These are phyloP conservation scores for Tolypocladium nubicola DNA, from an alignment of 2,329 filamentous ascomycete genomes.

Conservation along the genomic window DNA sequence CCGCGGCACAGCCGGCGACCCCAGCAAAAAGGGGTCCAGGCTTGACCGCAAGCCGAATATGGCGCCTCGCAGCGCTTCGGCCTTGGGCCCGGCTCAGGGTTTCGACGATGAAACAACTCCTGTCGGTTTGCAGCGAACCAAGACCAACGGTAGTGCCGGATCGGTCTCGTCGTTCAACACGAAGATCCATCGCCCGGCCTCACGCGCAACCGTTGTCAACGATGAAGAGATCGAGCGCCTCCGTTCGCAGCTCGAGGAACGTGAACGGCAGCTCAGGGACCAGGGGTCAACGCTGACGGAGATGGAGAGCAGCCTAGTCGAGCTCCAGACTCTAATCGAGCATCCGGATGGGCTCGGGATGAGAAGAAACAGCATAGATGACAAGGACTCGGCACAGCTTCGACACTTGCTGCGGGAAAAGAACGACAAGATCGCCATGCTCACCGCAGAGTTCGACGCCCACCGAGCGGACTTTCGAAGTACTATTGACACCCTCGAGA, in stretches of 20 bases:
- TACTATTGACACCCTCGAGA: slow-evolving; percentile 91
- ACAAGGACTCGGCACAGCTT: slow-evolving; percentile 66
- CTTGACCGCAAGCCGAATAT: slow-evolving; percentile 40
- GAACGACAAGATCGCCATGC: slow-evolving; percentile 89
- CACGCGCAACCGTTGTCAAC: slow-evolving; percentile 40
- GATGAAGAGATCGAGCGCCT: slow-evolving; percentile 68
- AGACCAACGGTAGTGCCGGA: slow-evolving; percentile 42
- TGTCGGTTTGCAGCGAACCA: slow-evolving; percentile 37
- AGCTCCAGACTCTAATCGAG: slow-evolving; percentile 61
- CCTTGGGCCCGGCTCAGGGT: slow-evolving; percentile 39
- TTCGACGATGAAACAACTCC: slow-evolving; percentile 50
- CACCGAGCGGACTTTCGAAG: slow-evolving; percentile 93
- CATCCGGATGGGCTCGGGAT: slow-evolving; percentile 32
- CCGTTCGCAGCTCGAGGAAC: slow-evolving; percentile 65
- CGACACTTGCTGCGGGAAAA: slow-evolving; percentile 81
- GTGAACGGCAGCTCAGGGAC: slow-evolving; percentile 79
- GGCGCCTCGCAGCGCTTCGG: slow-evolving; percentile 48
- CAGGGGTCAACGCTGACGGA: slow-evolving; percentile 74
- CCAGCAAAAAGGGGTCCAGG: slow-evolving; percentile 41
- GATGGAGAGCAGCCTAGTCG: slow-evolving; percentile 81
- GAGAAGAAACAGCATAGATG: slow-evolving; percentile 43
- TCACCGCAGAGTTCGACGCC: slow-evolving; percentile 89
- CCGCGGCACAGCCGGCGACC: slow-evolving; percentile 49
- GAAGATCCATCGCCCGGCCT: slow-evolving; percentile 38
- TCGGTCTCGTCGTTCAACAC: slow-evolving; percentile 44